Evolutionary conservation across 2,329 filamentous ascomycete species (phyloP).

Genomic region (Alternaria gansuensis): DNA sequence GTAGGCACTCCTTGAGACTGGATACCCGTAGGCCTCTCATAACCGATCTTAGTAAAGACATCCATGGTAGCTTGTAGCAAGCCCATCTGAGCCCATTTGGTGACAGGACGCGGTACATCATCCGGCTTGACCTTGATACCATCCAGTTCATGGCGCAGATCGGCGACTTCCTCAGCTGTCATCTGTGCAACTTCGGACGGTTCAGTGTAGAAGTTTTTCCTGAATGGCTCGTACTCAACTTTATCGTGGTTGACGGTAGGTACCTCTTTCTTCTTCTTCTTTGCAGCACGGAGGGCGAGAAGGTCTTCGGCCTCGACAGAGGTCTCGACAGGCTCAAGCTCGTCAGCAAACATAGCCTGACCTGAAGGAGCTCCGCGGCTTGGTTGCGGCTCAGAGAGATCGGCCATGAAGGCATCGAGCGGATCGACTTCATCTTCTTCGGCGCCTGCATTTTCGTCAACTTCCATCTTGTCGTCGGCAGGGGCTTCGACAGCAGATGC

Average conservation of each 20-base stretch:
- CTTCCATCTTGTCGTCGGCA: constrained; percentile 62
- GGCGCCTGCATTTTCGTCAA: constrained; percentile 58
- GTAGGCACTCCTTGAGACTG: constrained; percentile 94
- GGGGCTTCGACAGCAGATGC: constrained; percentile 38
- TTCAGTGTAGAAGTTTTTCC: constrained; percentile 95
- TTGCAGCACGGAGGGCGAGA: constrained; percentile 62
- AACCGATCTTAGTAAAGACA: constrained; percentile 81
- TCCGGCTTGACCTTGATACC: constrained; percentile 84
- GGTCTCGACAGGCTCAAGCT: constrained; percentile 74
- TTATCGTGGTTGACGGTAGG: constrained; percentile 87
- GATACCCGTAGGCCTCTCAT: constrained; percentile 89
- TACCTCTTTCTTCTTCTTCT: constrained; percentile 96
- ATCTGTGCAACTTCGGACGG: constrained; percentile 83
- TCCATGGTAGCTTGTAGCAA: constrained; percentile 86
- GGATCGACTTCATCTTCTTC: constrained; percentile 83
- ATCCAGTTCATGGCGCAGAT: constrained; percentile 85
- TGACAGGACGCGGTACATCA: constrained; percentile 89
- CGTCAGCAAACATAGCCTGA: constrained; percentile 86
- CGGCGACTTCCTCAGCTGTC: constrained; percentile 83
- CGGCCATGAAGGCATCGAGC: constrained; percentile 96
- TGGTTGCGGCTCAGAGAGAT: constrained; percentile 56
- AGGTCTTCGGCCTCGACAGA: constrained; percentile 67
- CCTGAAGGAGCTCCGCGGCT: constrained; percentile 69
- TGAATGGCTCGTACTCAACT: constrained; percentile 81
- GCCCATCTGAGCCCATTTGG: constrained; percentile 96